phyloP scores from a whole-genome alignment of 257 asterid species.

The Nicotiana paniculata region DNA sequence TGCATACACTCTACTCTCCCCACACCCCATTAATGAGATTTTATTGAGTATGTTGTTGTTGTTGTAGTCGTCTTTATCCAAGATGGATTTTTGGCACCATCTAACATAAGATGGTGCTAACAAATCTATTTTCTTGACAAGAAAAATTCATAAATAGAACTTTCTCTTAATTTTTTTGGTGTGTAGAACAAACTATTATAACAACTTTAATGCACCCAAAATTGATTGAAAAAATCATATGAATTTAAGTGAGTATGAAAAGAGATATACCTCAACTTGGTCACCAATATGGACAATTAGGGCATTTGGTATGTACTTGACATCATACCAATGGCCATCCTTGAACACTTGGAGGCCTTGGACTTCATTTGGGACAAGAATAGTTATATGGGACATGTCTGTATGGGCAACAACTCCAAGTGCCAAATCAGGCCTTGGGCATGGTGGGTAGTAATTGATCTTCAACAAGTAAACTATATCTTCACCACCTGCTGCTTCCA shows the following conservation, averaged over 20 bases:
- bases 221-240: no score
- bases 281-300: conserved; percentile 81
- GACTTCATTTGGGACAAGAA: conserved; percentile 74
- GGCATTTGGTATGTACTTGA: conserved; percentile 74
- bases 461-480: conserved; percentile 50
- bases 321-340: conserved; percentile 69
- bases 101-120: no score
- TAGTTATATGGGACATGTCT: conserved; percentile 63
- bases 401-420: conserved; percentile 94
- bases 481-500: conserved; percentile 55
- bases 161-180: background rate
- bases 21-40: no score
- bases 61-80: no score
- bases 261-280: conserved; percentile 69
- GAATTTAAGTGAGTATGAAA: background rate
- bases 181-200: background rate
- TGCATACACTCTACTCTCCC: no score
- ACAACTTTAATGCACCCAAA: background rate
- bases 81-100: no score
- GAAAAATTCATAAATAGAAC: no score
- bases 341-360: conserved; percentile 82
- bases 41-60: no score
- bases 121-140: no score
- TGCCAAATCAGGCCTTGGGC: conserved; percentile 82
- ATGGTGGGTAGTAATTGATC: conserved; percentile 84